Base-by-base conservation (phyloP, 495 filamentous ascomycete genomes). In the Penicillium alfredii region DNA sequence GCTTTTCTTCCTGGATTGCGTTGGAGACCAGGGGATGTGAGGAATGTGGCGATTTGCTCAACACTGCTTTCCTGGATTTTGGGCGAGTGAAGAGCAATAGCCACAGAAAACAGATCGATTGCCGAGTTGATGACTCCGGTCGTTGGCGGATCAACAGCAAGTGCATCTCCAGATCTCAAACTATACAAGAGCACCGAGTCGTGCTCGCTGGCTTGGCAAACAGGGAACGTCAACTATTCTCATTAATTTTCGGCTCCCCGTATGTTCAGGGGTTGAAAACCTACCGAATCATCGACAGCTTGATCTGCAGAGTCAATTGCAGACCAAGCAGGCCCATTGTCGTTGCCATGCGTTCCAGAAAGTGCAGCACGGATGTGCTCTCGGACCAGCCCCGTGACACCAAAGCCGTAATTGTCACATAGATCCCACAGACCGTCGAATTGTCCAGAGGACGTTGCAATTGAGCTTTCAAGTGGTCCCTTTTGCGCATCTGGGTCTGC, bases 381-480 rank as follows among this genome's bases (percentile, higher is more conserved):
- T 16, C 79, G 69, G 4, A 94, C 77, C 20, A 95, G 69, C 12
- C 90, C 85, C 9, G 86, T 92, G 11, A 97, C 79, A 1, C 92
- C 92, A 62, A 93, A 97, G 1, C 87, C 92, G 43, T 80, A 86
- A 55, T 96, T 97, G 55, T 99, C 92, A 9, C 80, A 86, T 24
- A 93, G 73, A 36, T 97, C 92, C 92, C 92, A 99, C 13, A 99
- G 73, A 3, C 73, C 84, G 41, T 99, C 92, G 51, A 97, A 95
- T 18, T 77, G 83, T 0, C 83, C 86, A 3, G 86, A 82, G n/a
- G 90, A 84, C 42, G 78, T 90, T 3, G 89, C 90, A 49, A 99
- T 97, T 1, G 88, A 88, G 12, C 86, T 83, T 52, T 92, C 94
- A 15, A 97, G 58, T 11, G 88, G 88, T 45, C 78, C 88, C 3